These are phyloP conservation scores for Lachnellula cervina DNA, from an alignment of 2,329 filamentous ascomycete genomes.

Conservation along the genomic window DNA sequence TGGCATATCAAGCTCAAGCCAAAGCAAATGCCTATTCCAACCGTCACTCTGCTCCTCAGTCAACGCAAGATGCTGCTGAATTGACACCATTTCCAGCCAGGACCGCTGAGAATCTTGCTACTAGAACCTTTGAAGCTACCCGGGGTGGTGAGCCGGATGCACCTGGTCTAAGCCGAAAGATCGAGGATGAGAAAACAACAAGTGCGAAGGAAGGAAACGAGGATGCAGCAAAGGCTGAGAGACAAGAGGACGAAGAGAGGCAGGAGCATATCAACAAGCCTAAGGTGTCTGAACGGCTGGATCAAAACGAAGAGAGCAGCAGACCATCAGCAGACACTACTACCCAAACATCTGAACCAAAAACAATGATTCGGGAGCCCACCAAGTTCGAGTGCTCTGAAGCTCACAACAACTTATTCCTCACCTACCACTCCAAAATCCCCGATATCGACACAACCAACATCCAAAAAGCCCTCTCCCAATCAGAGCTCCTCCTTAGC, in stretches of 20 bases:
- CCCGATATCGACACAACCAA: conserved; percentile 12
- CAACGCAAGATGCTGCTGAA: not conserved
- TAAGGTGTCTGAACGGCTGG: not conserved
- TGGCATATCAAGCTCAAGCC: not conserved
- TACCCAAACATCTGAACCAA: not conserved
- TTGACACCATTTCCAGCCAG: not conserved
- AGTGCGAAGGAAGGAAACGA: not conserved
- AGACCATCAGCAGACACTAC: no score
- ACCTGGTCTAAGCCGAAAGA: not conserved
- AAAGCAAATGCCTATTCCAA: not conserved
- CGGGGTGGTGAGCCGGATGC: not conserved
- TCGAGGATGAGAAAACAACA: not conserved
- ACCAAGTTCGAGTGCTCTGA: not conserved
- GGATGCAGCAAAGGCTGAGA: not conserved
- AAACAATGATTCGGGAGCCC: not conserved
- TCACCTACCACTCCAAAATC: conserved; percentile 4
- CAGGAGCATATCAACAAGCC: not conserved
- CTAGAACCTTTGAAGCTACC: not conserved
- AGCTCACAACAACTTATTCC: conserved; percentile 18
- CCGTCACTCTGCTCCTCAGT: not conserved
- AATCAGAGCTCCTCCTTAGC: conserved; percentile 10
- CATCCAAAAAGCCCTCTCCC: conserved; percentile 11
- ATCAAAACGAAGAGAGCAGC: no score
- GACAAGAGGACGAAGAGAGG: not conserved
- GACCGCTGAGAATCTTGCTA: not conserved